A percentile compares a stretch with the other conserved stretches of the same genome.
phyloP scores from a whole-genome alignment of 345 rosid species.

The Orychophragmus violaceus region DNA sequence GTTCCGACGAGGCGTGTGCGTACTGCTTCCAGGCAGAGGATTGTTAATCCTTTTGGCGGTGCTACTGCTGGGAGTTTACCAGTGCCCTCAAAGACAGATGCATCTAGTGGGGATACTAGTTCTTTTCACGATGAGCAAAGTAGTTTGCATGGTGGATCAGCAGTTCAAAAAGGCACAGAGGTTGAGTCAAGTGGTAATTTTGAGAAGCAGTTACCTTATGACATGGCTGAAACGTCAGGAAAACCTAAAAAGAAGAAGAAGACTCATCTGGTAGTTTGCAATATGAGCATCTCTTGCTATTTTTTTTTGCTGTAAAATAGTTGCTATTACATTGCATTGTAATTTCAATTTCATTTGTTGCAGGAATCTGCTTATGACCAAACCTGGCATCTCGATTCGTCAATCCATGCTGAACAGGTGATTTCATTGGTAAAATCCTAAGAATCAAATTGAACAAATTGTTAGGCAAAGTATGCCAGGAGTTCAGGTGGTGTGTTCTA shows the following conservation, averaged over 20 bases:
- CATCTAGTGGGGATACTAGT: slow-evolving; percentile 94
- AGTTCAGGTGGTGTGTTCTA: slow-evolving; percentile 6
- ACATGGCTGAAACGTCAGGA: slow-evolving; percentile 64
- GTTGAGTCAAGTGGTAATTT: slow-evolving; percentile 69
- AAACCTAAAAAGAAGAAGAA: slow-evolving; percentile 94
- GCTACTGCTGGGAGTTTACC: slow-evolving; percentile 47
- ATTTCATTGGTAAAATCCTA: slow-evolving; percentile 9
- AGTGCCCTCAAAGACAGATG: slow-evolving; percentile 63
- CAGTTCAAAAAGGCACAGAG: slow-evolving; percentile 67
- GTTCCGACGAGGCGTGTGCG: slow-evolving; percentile 91
- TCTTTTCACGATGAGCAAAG: slow-evolving; percentile 95
- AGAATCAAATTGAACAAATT: background rate
- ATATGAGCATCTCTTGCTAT: slow-evolving; percentile 22
- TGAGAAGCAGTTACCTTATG: slow-evolving; percentile 66
- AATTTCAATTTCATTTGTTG: slow-evolving; percentile 29
- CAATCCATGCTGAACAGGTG: slow-evolving; percentile 71
- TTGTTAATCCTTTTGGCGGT: slow-evolving; percentile 53
- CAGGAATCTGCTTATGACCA: slow-evolving; percentile 82
- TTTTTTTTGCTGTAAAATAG: slow-evolving; percentile 8
- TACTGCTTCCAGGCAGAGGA: slow-evolving; percentile 80
- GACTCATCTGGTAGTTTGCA: slow-evolving; percentile 57
- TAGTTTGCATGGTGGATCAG: slow-evolving; percentile 68
- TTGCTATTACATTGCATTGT: slow-evolving; percentile 6
- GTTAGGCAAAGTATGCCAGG: background rate
- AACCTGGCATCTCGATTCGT: slow-evolving; percentile 70